Conservation (phyloP, 139 green algal species). For the Chlorella ohadii region DNA sequence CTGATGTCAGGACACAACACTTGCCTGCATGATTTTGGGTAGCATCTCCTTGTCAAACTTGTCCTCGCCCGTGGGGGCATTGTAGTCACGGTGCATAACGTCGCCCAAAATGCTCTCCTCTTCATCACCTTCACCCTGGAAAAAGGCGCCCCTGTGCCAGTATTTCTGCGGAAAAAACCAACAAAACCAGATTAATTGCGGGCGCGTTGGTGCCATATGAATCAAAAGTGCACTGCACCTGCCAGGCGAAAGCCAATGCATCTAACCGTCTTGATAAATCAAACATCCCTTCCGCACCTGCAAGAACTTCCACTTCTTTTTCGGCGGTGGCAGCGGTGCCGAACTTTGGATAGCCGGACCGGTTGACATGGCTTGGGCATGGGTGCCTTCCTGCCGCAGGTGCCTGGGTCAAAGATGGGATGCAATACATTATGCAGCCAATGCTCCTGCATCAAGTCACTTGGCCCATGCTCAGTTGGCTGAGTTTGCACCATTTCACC, state of each 20-base stretch:
- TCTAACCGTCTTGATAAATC: too few species aligned
- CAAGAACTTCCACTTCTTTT: slow-evolving; percentile 77
- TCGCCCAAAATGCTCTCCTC: slow-evolving; percentile 39
- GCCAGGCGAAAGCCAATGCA: too few species aligned
- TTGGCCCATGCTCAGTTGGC: background rate
- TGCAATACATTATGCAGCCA: background rate
- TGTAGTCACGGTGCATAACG: slow-evolving; percentile 87
- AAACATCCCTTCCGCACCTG: slow-evolving; percentile 53
- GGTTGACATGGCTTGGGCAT: background rate
- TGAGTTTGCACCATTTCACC: background rate
- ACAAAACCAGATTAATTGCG: too few species aligned
- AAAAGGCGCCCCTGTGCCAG: slow-evolving; percentile 98
- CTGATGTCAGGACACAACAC: background rate
- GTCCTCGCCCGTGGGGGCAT: slow-evolving; percentile 90
- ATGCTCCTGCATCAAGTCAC: background rate
- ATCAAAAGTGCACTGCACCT: too few species aligned
- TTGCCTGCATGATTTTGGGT: slow-evolving; percentile 90
- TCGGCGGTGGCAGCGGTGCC: background rate
- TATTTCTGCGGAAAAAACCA: slow-evolving; percentile 96
- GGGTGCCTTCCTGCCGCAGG: slow-evolving; percentile 11
- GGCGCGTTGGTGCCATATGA: too few species aligned
- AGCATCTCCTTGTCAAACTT: slow-evolving; percentile 90
- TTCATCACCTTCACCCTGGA: slow-evolving; percentile 67
- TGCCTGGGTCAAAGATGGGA: background rate
- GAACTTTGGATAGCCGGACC: too few species aligned